Base-by-base conservation (phyloP, 495 filamentous ascomycete species). In the Aspergillus haitiensis region DNA sequence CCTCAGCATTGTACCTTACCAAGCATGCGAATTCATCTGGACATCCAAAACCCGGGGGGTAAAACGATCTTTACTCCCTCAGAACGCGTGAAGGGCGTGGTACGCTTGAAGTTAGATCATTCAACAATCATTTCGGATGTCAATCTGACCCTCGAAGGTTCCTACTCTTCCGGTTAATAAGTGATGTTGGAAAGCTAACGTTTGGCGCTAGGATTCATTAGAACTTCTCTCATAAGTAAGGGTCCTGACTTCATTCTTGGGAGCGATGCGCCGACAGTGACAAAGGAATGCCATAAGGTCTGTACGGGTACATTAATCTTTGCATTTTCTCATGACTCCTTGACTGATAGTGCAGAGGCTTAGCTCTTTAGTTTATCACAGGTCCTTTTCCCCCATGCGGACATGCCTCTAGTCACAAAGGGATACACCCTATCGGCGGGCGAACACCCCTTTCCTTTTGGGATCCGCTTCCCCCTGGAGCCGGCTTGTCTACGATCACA, bases 71-170 rank as follows among this genome's bases (percentile, higher is more conserved):
- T 52, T n/a, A 44, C 47, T 0, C 36, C 56, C 0, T n/a, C 0
- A 0, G 47, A 52, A 15, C 18, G 21, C 11, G 47, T 51, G 7
- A 33, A 13, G 6, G 56, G 56, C 2, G 7, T 15, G 12, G 36
- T 58, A 9, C 21, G 21, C 10, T 16, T 58, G 56, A 42, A 32
- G 13, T 7, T 58, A 11, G 18, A 44, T 16, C 34, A 49, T 9
- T 21, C 56, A 33, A 52, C 56, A 18, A 21, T 58, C 47, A 44
- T 58, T 6, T 45, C 47, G 13, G 27, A 44, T 34, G 12, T 58
- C 36, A 52, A 11, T 1, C 5, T 50, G 11, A 31, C 45, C 35
- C 34, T 58, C 15, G 16, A 58, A 58, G 55, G 55, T 58, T 21
- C 45, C 21, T 44, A 40, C 39, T 18, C 35, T 6, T 11, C 11